Evolutionary conservation across 305 asterid genomes (phyloP), one percentile per base, ranked within the genome.

Genomic region (Fraxinus ornus): DNA sequence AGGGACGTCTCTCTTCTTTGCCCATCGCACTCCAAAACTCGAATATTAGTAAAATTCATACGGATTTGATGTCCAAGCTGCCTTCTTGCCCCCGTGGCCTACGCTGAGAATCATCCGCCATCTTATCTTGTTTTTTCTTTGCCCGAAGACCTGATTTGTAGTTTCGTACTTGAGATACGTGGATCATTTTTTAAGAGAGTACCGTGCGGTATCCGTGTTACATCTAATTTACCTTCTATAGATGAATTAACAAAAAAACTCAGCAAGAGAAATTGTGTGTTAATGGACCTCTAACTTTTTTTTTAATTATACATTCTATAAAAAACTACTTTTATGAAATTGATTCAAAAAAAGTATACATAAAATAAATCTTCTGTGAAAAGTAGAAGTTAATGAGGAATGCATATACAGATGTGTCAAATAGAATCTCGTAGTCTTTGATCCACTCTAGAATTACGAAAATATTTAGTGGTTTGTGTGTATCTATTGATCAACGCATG

Each of bases 31-130:
- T n/a, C 85, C 83, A 12, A 81, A 81, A 7, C 85, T 79, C 15
- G 83, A 78, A 26, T 81, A 85, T 72, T 92, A 90, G 75, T 90
- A 91, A 72, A 86, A 90, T 17, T 88, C 90, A 33, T 88, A 9
- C 0, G 92, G 87, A 39, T 86, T 83, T 3, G 89, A 77, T 0
- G 88, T 82, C 0, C 84, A 74, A 0, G 79, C 13, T 6, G 3
- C 47, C 66, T 80, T 91, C 76, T 81, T 89, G 7, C 1, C 78
- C 62, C 7, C 2, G 2, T 78, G 85, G 37, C 0, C 88, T 35
- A 0, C 7, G 7, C 0, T 4, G 7, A 35, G 39, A 35, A 8
- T 35, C 39, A 35, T 1, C 39, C 1, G 39, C 39, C 39, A 1
- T 10, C 32, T 84, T 84, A 7, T 33, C 86, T 24, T 24, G 12